These are phyloP conservation scores for Pichia cactophila DNA, from an alignment of 1,139 yeast species.

Conservation along the genomic window DNA sequence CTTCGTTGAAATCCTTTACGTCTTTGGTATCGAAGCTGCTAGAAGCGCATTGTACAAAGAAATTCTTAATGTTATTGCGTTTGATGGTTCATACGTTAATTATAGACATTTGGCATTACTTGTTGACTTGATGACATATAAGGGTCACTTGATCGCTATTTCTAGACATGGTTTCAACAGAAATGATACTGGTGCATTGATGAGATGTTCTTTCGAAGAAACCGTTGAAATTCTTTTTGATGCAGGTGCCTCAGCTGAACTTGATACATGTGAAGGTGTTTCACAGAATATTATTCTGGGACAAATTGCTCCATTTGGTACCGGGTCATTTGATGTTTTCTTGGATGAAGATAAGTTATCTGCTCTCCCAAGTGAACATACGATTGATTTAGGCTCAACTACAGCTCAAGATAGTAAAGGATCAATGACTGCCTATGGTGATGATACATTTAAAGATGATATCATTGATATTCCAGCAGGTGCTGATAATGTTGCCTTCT, in stretches of 20 bases:
- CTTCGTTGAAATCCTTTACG: slow-evolving; percentile 90
- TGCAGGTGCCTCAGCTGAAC: slow-evolving; percentile 96
- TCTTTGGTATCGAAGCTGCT: slow-evolving; percentile 97
- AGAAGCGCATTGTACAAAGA: slow-evolving; percentile 90
- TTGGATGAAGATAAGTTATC: slow-evolving; percentile 86
- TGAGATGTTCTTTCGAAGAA: slow-evolving; percentile 99
- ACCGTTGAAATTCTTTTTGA: slow-evolving; percentile 95
- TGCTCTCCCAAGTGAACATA: slow-evolving; percentile 47
- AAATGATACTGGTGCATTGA: slow-evolving; percentile 96
- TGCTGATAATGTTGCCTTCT: slow-evolving; percentile 80
- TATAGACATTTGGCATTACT: slow-evolving; percentile 96
- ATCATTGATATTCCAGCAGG: slow-evolving; percentile 65
- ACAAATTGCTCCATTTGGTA: slow-evolving; percentile 97
- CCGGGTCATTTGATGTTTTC: slow-evolving; percentile 96
- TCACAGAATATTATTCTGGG: slow-evolving; percentile 97
- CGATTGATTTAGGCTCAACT: slow-evolving; percentile 29
- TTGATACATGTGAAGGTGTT: slow-evolving; percentile 97
- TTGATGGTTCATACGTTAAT: slow-evolving; percentile 98
- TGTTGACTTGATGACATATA: slow-evolving; percentile 97
- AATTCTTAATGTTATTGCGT: slow-evolving; percentile 93
- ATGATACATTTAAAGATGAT: slow-evolving; percentile 69
- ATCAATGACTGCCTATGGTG: slow-evolving; percentile 89
- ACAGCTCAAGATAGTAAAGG: slow-evolving; percentile 46
- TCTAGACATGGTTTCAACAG: slow-evolving; percentile 99
- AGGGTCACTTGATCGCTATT: slow-evolving; percentile 97